These are phyloP conservation scores for Colletotrichum viniferum DNA, from an alignment of 2,329 filamentous ascomycete species.

Conservation along the genomic window DNA sequence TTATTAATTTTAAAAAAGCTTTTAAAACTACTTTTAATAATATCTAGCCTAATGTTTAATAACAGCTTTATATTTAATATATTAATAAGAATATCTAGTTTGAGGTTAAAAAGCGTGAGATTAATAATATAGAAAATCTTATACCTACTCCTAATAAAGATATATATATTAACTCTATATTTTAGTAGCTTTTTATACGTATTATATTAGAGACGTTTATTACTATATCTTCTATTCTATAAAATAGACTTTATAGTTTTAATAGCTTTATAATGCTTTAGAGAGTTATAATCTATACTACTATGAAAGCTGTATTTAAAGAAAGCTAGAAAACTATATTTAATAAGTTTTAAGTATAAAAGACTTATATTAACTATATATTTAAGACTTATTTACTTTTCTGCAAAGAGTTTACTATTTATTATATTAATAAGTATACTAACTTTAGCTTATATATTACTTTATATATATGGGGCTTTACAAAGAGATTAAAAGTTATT, in stretches of 20 bases:
- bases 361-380: too few relatives aligned
- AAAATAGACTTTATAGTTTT: too few relatives aligned
- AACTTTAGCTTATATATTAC: background rate
- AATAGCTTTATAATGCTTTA: background rate
- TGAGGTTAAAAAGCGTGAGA: background rate
- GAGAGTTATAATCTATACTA: background rate
- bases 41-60: background rate
- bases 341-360: too few relatives aligned
- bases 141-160: background rate
- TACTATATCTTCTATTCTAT: background rate
- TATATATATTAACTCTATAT: background rate
- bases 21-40: background rate
- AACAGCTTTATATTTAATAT: background rate
- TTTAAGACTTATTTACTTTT: too few relatives aligned
- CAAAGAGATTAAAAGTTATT: background rate
- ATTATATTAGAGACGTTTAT: background rate
- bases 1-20: background rate
- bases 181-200: background rate
- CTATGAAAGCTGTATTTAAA: background rate
- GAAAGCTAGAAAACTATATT: background rate
- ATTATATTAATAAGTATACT: background rate
- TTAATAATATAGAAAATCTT: background rate
- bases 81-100: background rate
- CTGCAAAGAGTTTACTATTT: too few relatives aligned
- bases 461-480: background rate